Conservation (phyloP, 164 flowering plant species). For the Euptelea pleiosperma region DNA sequence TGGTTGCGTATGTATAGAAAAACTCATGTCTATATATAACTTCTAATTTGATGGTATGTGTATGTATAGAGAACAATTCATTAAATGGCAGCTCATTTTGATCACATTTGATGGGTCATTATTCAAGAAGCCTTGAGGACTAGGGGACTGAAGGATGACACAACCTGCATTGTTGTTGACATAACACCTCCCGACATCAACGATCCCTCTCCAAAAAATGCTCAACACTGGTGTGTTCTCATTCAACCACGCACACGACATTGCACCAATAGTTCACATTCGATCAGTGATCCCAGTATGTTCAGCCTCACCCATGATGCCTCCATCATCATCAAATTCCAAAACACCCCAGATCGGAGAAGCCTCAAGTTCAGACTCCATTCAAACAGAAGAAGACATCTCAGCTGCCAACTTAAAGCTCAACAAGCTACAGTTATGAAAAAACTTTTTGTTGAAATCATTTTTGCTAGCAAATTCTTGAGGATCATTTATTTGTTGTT, state of each 20-base stretch:
- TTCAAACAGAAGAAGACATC: conserved; percentile 9
- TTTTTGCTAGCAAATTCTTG: too few relatives aligned
- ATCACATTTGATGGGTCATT: conserved; percentile 12
- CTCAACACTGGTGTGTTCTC: conserved; percentile 9
- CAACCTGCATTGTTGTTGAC: conserved; percentile 88
- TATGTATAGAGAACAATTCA: not conserved
- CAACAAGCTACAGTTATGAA: conserved; percentile 12
- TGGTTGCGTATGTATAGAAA: conserved; percentile 62
- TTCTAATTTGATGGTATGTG: not conserved
- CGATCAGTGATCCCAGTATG: conserved; percentile 51
- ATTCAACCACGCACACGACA: conserved; percentile 19
- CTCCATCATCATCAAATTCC: conserved; percentile 15
- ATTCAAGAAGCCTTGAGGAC: conserved; percentile 69
- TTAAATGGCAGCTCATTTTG: not conserved
- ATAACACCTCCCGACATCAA: conserved; percentile 66
- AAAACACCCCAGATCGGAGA: conserved; percentile 14
- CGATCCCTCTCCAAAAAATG: conserved; percentile 11
- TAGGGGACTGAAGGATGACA: conserved; percentile 85
- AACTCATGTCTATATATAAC: not conserved
- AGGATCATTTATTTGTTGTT: too few relatives aligned
- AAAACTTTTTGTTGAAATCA: too few relatives aligned
- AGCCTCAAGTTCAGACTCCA: conserved; percentile 10
- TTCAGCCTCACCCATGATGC: conserved; percentile 39
- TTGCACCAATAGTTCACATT: conserved; percentile 49
- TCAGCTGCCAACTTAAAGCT: conserved; percentile 10